These are phyloP conservation scores for Salix brachista DNA, from an alignment of 345 rosid species.

Conservation along the genomic window DNA sequence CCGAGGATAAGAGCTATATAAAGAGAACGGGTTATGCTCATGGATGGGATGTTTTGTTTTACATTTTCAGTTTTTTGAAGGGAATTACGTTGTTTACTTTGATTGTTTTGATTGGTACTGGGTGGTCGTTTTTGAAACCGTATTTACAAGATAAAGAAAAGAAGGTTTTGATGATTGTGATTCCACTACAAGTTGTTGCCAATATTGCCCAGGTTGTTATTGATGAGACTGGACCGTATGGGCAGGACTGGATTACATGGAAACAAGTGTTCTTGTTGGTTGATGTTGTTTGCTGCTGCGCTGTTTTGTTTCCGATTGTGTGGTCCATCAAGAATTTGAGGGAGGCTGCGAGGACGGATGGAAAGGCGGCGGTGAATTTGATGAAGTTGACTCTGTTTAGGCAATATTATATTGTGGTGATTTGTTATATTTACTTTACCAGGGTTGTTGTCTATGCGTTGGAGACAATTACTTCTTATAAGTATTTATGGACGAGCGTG, in stretches of 20 bases:
- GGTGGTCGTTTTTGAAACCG: conserved; percentile 97
- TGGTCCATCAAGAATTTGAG: conserved; percentile 97
- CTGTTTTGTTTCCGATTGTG: conserved; percentile 86
- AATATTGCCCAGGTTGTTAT: conserved; percentile 89
- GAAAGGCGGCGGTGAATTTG: conserved; percentile 92
- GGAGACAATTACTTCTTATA: conserved; percentile 86
- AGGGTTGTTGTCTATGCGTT: conserved; percentile 84
- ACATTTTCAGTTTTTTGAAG: conserved; percentile 86
- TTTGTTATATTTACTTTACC: conserved; percentile 92
- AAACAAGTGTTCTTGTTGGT: conserved; percentile 84
- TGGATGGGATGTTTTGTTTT: conserved; percentile 95
- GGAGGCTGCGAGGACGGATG: conserved; percentile 90
- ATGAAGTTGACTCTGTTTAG: conserved; percentile 87
- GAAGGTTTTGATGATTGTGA: conserved; percentile 91
- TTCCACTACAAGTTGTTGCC: conserved; percentile 90
- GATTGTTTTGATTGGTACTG: conserved; percentile 91
- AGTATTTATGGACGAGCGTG: conserved; percentile 84
- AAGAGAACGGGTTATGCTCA: conserved; percentile 92
- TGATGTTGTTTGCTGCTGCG: conserved; percentile 93
- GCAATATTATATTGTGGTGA: conserved; percentile 93
- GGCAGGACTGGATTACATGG: conserved; percentile 82
- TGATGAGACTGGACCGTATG: conserved; percentile 79
- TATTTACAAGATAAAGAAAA: conserved; percentile 95
- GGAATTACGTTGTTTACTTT: conserved; percentile 82
- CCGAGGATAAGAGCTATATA: conserved; percentile 83